Conservation (phyloP, 257 asterid species). For the Petunia secreta region DNA sequence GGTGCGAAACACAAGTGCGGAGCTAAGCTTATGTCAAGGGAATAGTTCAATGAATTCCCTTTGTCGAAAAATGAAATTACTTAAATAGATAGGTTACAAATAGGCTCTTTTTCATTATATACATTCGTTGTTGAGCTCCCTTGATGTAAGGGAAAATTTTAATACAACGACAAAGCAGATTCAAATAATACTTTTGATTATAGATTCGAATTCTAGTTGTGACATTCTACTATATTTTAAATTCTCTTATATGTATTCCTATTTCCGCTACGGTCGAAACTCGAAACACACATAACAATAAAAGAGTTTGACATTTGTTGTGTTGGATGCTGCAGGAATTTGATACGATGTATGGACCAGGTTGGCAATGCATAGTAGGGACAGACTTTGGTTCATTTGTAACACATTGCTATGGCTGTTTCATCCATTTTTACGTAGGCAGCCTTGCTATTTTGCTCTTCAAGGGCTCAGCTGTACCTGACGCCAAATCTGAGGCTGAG, state of each 20-base stretch:
- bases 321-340: slow-evolving; percentile 64
- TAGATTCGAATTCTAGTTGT: too few species aligned
- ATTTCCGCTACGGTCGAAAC: neutral
- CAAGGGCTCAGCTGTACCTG: slow-evolving; percentile 48
- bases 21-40: too few species aligned
- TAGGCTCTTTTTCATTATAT: too few species aligned
- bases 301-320: neutral
- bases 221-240: too few species aligned
- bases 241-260: too few species aligned
- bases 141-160: neutral
- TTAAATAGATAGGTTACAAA: too few species aligned
- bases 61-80: too few species aligned
- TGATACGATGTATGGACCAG: slow-evolving; percentile 61
- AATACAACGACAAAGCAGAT: too few species aligned
- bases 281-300: neutral
- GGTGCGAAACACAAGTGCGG: too few species aligned
- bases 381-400: slow-evolving; percentile 92
- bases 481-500: neutral
- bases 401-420: slow-evolving; percentile 81
- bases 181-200: too few species aligned
- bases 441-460: slow-evolving; percentile 79
- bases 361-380: slow-evolving; percentile 96
- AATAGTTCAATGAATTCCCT: too few species aligned
- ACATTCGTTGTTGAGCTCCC: too few species aligned
- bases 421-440: slow-evolving; percentile 71